phyloP scores from a whole-genome alignment of 345 rosid species.

The Gossypium arboreum region DNA sequence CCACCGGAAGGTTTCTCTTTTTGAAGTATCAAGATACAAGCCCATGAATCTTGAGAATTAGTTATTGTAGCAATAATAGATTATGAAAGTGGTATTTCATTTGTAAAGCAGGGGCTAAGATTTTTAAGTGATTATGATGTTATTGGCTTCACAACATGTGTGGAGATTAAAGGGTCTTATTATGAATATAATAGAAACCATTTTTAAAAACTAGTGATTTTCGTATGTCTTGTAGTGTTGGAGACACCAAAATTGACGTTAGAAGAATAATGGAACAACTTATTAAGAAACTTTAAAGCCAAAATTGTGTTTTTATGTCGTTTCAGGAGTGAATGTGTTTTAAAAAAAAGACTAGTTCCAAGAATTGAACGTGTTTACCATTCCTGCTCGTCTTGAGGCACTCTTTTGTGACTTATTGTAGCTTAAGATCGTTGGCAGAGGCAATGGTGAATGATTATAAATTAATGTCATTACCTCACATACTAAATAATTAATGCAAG shows the following conservation, averaged over 20 bases:
- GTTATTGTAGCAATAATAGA: background rate
- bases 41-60: background rate
- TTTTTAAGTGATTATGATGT: background rate
- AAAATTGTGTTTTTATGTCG: background rate
- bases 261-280: background rate
- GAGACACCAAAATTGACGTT: background rate
- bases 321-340: background rate
- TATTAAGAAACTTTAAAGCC: background rate
- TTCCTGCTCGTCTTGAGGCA: background rate
- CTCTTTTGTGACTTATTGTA: background rate
- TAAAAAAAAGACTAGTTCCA: background rate
- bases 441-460: background rate
- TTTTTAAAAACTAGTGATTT: background rate
- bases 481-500: too few relatives aligned
- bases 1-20: background rate
- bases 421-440: background rate
- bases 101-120: background rate
- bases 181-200: too few relatives aligned
- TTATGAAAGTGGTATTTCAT: background rate
- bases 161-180: background rate
- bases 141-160: background rate
- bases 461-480: too few relatives aligned
- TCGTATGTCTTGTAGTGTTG: background rate
- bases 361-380: background rate
- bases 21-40: background rate